Evolutionary conservation across 2,329 filamentous ascomycete genomes (phyloP), one percentile per base, ranked within the genome.

Genomic region (Tympanopsis confertula): DNA sequence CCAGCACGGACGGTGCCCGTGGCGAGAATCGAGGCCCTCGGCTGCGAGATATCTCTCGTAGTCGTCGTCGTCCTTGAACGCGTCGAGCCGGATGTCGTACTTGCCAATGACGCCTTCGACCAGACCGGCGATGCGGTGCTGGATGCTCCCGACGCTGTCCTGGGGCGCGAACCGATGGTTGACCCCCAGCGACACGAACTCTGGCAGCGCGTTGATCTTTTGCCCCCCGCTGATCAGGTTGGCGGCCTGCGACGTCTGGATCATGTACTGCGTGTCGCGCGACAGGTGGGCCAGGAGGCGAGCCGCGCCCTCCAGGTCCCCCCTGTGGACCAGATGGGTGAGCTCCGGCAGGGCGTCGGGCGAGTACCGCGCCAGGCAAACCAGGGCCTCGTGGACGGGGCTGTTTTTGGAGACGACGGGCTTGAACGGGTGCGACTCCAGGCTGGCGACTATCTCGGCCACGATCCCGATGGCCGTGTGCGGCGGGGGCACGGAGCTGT

Each of bases 391-490:
- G 43, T 77, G 64, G 19, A 73, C 66, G 0, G 76, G 75, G 36
- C 73, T 74, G 13, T 63, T 56, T 10, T 65, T 55, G 10, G 65
- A 57, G 2, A 62, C 3, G 74, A 57, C 22, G 56, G 57, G 2
- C 74, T 68, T 3, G 62, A 54, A 51, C 74, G 81, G 0, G 28
- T 71, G 59, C 2, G 62, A 55, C 48, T 86, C 81, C 2, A 86
- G 70, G n/a, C 66, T 56, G n/a, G 68, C 66, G 41, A 84, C 68
- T 26, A 84, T 68, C 49, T 85, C 75, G 7, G 74, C 65, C 39
- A 79, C 63, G 43, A 85, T 78, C 5, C 81, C 80, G 38, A 85
- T 83, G 10, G 75, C 76, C 0, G 78, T 84, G 53, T 85, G 78
- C 1, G 72, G 65, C 13, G 70, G 70, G 29, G 76, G 71, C 1